Percentiles rank a stretch among this genome's conserved stretches.
phyloP scores from a whole-genome alignment of 2,329 filamentous ascomycete genomes.

The Penicillium sp. region DNA sequence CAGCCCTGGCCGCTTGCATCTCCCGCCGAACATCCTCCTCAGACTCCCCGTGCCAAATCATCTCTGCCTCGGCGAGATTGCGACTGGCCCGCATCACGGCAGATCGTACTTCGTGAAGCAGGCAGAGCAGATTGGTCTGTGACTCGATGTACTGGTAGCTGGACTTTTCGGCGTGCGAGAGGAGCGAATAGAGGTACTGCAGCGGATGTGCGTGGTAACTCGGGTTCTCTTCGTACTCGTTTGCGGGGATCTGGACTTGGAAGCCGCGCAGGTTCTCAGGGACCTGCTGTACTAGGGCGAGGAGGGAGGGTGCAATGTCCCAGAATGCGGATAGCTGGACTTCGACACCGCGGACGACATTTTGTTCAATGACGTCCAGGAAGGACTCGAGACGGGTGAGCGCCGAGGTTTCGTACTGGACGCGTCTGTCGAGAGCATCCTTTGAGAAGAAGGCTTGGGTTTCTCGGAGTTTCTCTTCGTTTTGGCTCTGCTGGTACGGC shows the following conservation, averaged over 20 bases:
- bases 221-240: conserved; percentile 82
- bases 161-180: conserved; percentile 86
- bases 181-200: conserved; percentile 84
- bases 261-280: conserved; percentile 62
- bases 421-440: conserved; percentile 72
- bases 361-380: conserved; percentile 75
- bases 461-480: conserved; percentile 75
- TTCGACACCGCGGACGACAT: conserved; percentile 85
- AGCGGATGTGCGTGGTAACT: conserved; percentile 77
- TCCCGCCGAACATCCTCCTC: conserved; percentile 48
- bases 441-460: conserved; percentile 80
- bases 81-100: conserved; percentile 71
- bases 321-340: conserved; percentile 92
- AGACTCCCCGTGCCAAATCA: conserved; percentile 48
- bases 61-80: conserved; percentile 67
- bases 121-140: conserved; percentile 85
- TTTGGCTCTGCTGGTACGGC: conserved; percentile 73
- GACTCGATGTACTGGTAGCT: conserved; percentile 97
- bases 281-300: conserved; percentile 76
- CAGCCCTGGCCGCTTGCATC: conserved; percentile 60
- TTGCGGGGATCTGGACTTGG: conserved; percentile 72
- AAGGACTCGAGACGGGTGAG: conserved; percentile 75
- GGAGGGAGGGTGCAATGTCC: conserved; percentile 89
- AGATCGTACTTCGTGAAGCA: conserved; percentile 87
- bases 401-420: conserved; percentile 70